A percentile compares a stretch with the other conserved stretches of the same genome.
Evolutionary conservation across 805 yeast genomes (phyloP).

Genomic region (Cyberlindnera meyerae): DNA sequence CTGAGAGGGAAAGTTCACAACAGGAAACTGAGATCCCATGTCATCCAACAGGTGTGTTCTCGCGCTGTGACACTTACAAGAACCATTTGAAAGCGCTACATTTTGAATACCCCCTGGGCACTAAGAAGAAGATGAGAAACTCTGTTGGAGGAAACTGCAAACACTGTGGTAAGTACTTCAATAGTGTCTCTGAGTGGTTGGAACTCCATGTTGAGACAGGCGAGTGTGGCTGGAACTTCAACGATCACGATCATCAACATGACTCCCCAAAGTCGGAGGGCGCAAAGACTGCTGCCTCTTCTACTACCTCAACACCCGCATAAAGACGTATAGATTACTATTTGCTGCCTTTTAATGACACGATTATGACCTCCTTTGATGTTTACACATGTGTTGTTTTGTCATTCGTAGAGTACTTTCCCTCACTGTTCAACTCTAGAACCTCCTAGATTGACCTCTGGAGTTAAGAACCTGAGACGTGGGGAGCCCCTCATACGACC

Average conservation of each 20-base stretch:
- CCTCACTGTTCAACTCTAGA: no score
- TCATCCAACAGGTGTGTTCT: constrained; percentile 80
- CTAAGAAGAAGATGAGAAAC: constrained; percentile 69
- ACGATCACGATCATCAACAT: background rate
- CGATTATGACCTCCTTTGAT: no score
- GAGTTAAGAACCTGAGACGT: no score
- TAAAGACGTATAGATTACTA: no score
- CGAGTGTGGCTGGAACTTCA: constrained; percentile 18
- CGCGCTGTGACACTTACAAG: constrained; percentile 87
- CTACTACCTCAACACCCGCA: no score
- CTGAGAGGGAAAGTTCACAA: background rate
- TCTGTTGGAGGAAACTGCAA: constrained; percentile 71
- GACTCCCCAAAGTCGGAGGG: no score
- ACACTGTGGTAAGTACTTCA: constrained; percentile 64
- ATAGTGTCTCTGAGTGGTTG: constrained; percentile 77
- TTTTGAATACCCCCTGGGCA: constrained; percentile 83
- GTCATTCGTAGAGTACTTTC: no score
- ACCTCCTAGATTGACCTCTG: no score
- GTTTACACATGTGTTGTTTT: no score
- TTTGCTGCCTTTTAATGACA: no score
- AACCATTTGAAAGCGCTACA: constrained; percentile 88
- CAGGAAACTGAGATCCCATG: constrained; percentile 34
- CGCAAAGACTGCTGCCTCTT: no score
- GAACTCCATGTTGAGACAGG: constrained; percentile 57
- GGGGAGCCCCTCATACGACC: no score